Conservation (phyloP, 2,329 filamentous ascomycete species). For the Lachnellula cervina region DNA sequence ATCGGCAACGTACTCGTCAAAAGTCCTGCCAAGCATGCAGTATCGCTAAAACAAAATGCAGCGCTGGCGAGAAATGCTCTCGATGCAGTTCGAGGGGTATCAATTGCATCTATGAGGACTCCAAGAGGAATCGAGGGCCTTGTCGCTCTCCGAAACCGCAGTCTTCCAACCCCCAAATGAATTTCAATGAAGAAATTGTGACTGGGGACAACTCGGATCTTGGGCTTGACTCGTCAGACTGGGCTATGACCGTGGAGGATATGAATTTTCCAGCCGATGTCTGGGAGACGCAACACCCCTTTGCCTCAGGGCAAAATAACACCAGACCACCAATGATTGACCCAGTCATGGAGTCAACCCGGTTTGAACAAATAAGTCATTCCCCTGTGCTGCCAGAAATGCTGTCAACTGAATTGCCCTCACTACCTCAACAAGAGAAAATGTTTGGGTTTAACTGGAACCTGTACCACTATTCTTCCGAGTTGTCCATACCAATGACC, state of each 20-base stretch:
- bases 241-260: not conserved
- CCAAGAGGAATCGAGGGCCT: not conserved
- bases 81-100: slow-evolving; percentile 20
- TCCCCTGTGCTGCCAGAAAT: not conserved
- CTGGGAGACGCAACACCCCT: not conserved
- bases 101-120: slow-evolving; percentile 18
- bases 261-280: not conserved
- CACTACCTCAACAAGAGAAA: not conserved
- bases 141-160: not conserved
- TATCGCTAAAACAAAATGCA: slow-evolving; percentile 25
- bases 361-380: not conserved
- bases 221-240: not conserved
- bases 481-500: not conserved
- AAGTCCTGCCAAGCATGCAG: slow-evolving; percentile 22
- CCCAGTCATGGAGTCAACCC: not conserved
- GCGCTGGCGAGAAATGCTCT: slow-evolving; percentile 17
- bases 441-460: not conserved
- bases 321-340: not conserved
- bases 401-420: not conserved
- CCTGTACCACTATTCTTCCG: not conserved
- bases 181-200: not conserved
- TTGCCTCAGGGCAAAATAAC: not conserved
- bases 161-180: not conserved
- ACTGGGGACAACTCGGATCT: not conserved
- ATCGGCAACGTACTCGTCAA: slow-evolving; percentile 11